Evolutionary conservation across 2,329 filamentous ascomycete species (phyloP).

Genomic region (Stachybotrys chlorohalonatus): DNA sequence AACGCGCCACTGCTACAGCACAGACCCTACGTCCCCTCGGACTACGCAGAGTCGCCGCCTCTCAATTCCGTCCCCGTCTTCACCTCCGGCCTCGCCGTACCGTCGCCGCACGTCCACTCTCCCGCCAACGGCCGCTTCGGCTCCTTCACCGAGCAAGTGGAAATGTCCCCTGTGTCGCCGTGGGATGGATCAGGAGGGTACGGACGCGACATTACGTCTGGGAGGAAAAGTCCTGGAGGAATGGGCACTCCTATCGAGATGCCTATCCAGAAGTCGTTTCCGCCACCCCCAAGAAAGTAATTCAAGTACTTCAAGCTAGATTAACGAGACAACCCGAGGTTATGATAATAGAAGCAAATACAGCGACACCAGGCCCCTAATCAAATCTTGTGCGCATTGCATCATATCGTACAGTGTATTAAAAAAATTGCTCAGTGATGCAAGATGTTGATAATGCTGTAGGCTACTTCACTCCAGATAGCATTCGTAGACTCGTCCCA

Average conservation of each 20-base stretch:
- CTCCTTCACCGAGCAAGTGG: constrained; percentile 1
- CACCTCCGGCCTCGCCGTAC: constrained; percentile 11
- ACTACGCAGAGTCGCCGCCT: constrained; percentile 14
- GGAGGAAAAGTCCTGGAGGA: constrained; percentile 11
- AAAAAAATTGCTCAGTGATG: no score
- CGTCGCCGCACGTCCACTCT: constrained; percentile 9
- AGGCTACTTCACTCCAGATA: no score
- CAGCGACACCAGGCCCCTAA: no score
- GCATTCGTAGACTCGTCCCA: no score
- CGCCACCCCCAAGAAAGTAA: constrained; percentile 22
- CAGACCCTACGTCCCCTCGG: constrained; percentile 17
- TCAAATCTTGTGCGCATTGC: no score
- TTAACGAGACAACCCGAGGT: no score
- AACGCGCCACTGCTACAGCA: constrained; percentile 22
- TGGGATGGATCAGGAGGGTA: constrained; percentile 7
- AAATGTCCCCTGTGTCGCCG: constrained; percentile 4
- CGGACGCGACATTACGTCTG: constrained; percentile 6
- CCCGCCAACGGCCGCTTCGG: constrained; percentile 2
- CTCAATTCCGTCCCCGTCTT: constrained; percentile 6
- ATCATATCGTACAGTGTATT: no score
- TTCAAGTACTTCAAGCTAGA: neutral
- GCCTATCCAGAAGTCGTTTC: constrained; percentile 29
- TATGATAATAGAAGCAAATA: no score
- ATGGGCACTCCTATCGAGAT: constrained; percentile 25
- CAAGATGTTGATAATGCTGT: no score